Conservation (phyloP, 352 stramenopile genomes). For the Pythium sp. region DNA sequence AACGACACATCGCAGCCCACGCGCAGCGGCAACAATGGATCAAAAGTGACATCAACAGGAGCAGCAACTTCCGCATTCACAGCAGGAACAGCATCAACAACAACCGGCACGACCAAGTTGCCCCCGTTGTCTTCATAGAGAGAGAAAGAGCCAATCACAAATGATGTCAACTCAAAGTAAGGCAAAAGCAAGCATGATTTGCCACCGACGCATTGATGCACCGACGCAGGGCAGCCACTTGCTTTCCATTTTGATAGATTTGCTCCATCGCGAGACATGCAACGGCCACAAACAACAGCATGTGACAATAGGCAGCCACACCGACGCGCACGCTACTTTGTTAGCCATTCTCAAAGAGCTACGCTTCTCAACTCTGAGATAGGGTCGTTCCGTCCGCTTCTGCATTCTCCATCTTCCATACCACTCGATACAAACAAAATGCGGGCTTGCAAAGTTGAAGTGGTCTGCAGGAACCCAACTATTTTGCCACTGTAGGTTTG, state of each 20-base stretch:
- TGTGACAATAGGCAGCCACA: not conserved
- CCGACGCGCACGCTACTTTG: not conserved
- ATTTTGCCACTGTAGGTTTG: not conserved
- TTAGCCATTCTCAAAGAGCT: not conserved
- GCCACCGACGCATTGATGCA: not conserved
- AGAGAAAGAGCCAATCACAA: not conserved
- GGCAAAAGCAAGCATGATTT: not conserved
- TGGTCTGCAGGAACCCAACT: not conserved
- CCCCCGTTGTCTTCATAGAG: slow-evolving; percentile 13
- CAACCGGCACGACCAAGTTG: slow-evolving; percentile 8
- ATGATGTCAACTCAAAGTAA: not conserved
- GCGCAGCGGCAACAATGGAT: not conserved
- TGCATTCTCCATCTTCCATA: not conserved
- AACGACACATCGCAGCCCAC: slow-evolving; percentile 1
- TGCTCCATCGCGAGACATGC: not conserved
- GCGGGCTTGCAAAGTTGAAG: slow-evolving; percentile 1
- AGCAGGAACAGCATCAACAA: not conserved
- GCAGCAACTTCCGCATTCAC: not conserved
- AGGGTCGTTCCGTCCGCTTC: not conserved
- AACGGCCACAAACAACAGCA: not conserved
- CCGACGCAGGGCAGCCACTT: not conserved
- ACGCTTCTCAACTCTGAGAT: not conserved
- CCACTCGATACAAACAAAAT: not conserved
- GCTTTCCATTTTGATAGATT: not conserved
- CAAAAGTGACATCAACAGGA: not conserved